Conservation (phyloP, 2,329 filamentous ascomycete genomes). For the Pestalotiopsis sp. region DNA sequence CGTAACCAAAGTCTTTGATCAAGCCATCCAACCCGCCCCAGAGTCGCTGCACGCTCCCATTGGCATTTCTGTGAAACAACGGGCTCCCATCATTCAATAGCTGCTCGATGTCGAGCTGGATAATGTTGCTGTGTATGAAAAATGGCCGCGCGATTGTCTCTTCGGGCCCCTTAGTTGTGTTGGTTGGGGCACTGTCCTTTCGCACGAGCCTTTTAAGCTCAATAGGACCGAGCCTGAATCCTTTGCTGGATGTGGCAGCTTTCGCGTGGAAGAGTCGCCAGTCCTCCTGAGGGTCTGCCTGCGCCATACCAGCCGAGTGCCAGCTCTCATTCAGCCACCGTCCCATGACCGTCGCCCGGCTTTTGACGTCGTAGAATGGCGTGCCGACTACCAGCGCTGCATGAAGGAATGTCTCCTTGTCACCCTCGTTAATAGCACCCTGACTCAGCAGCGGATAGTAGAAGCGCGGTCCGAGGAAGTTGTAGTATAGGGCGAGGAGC, state of each 20-base stretch:
- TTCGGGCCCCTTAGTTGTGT: background rate
- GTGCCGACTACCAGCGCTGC: constrained; percentile 43
- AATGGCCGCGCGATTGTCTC: background rate
- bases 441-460: constrained; percentile 53
- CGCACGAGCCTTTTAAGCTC: background rate
- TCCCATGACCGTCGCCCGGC: constrained; percentile 25
- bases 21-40: background rate
- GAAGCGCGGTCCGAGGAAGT: constrained; percentile 53
- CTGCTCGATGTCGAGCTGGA: constrained; percentile 6
- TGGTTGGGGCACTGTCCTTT: background rate
- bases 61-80: background rate
- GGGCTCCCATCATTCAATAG: background rate
- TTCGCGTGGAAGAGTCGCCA: constrained; percentile 1
- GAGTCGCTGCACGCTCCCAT: background rate
- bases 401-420: constrained; percentile 51
- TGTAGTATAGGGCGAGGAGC: constrained; percentile 56
- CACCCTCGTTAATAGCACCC: constrained; percentile 43
- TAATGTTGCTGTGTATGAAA: constrained; percentile 13
- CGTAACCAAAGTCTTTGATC: constrained; percentile 9
- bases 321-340: constrained; percentile 9
- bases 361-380: constrained; percentile 42
- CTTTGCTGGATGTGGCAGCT: background rate
- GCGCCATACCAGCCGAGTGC: constrained; percentile 11
- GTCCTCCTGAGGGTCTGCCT: constrained; percentile 10
- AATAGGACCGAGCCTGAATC: background rate